Conservation (phyloP, 176 grass and related monocot genomes). For the Triticum urartu region DNA sequence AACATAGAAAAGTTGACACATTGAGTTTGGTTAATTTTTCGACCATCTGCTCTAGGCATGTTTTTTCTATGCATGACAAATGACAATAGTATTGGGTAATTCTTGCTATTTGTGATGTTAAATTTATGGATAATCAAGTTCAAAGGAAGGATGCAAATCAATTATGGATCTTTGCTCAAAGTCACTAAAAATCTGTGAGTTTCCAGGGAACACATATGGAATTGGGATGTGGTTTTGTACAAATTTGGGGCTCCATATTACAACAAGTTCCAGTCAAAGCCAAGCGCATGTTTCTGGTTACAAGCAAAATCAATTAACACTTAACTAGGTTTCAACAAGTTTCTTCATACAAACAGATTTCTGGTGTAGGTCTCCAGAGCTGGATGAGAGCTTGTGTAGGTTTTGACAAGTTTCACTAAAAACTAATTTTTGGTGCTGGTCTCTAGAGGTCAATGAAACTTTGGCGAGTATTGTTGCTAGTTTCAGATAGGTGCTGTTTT, state of each 20-base stretch:
- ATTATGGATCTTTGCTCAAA: background rate
- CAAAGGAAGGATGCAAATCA: background rate
- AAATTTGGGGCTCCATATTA: background rate
- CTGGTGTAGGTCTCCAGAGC: background rate
- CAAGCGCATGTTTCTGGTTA: slow-evolving; percentile 2
- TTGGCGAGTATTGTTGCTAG: background rate
- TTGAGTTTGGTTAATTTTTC: slow-evolving; percentile 11
- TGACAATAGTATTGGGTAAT: background rate
- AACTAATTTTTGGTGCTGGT: background rate
- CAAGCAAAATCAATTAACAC: background rate
- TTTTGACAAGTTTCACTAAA: slow-evolving; percentile 23
- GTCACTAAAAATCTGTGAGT: slow-evolving; percentile 17
- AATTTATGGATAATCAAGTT: slow-evolving; percentile 1
- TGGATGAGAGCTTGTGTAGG: background rate
- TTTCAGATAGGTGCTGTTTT: background rate
- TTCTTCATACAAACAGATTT: background rate
- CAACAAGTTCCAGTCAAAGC: background rate
- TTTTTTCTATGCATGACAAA: slow-evolving; percentile 17
- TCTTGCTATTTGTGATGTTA: background rate
- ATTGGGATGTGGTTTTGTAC: slow-evolving; percentile 21
- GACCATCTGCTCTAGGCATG: background rate
- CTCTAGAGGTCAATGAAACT: slow-evolving; percentile 8
- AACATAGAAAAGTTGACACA: background rate
- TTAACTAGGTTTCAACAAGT: background rate
- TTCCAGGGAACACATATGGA: background rate